Conservation (phyloP, 2,329 filamentous ascomycete species). For the Plectosphaerella plurivora region DNA sequence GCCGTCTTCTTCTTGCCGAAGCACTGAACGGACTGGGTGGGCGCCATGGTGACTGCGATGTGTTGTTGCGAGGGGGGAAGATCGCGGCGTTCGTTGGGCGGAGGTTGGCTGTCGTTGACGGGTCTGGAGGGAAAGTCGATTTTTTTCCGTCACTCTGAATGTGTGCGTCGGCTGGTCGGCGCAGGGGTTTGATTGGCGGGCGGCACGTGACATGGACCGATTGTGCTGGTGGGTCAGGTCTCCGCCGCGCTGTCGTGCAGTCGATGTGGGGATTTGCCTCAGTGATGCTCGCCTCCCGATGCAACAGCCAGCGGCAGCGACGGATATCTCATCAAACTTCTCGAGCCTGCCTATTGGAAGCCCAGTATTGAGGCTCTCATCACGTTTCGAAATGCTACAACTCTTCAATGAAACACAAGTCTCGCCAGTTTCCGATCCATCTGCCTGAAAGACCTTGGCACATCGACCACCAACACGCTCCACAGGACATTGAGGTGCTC, state of each 20-base stretch:
- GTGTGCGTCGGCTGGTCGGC: conserved; percentile 4
- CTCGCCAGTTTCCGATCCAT: no score
- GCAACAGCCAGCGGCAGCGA: no score
- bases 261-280: no score
- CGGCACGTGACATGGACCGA: background rate
- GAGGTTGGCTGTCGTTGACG: conserved; percentile 1
- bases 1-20: conserved; percentile 99
- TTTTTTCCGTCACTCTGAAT: background rate
- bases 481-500: no score
- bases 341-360: no score
- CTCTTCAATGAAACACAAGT: no score
- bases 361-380: background rate
- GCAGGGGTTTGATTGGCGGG: background rate
- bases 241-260: background rate
- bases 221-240: background rate
- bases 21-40: conserved; percentile 84
- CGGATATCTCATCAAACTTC: conserved; percentile 6
- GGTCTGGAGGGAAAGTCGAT: background rate
- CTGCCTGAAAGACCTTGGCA: no score
- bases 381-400: no score
- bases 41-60: conserved; percentile 62
- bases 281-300: no score
- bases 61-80: conserved; percentile 7
- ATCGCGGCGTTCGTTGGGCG: conserved; percentile 6
- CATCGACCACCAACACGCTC: no score